Evolutionary conservation across 208 protist genomes (phyloP), one percentile per base, ranked within the genome.

Genomic region (Acanthamoeba healyi): DNA sequence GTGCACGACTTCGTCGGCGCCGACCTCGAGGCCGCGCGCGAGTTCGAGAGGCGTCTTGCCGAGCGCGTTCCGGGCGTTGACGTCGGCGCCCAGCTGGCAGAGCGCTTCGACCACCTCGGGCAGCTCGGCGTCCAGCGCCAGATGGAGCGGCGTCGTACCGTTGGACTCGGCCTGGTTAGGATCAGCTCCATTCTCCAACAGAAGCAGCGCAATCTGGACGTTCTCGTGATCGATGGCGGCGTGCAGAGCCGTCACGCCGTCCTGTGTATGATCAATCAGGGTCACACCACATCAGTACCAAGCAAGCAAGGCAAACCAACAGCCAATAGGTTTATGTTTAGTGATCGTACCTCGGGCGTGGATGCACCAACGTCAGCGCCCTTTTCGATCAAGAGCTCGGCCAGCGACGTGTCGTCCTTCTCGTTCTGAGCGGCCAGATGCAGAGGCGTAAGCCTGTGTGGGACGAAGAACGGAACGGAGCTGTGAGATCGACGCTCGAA

Each of bases 171-270:
- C 58, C 32, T 90, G 82, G 82, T 90, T 90, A n/a, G 82, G 82
- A 44, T 90, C 58, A n/a, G 82, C 82, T 32, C 82, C 82, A 65
- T 26, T 36, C 34, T 90, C 82, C 6, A 90, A n/a, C 7, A 90
- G 58, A 26, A 90, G 49, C 36, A 70, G 36, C 14, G 82, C 82
- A 38, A 90, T 90, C 29, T 90, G 49, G 2, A 38, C 82, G 32
- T 90, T 90, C 40, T 90, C 82, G 58, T 90, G 82, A 17, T 90
- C 82, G 14, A 90, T 90, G 6, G 82, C 82, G 22, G 82, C 82
- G 32, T 56, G 34, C 9, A 90, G 82, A 34, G 82, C 34, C 82
- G 82, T 90, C 17, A 90, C 24, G n/a, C 82, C 42, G 82, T 90
- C 82, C 82, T 90, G 54, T 7, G 4, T 9, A 0, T 7, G 14